Base-by-base conservation (phyloP, 306 rosid species). In the Canavalia ensiformis region DNA sequence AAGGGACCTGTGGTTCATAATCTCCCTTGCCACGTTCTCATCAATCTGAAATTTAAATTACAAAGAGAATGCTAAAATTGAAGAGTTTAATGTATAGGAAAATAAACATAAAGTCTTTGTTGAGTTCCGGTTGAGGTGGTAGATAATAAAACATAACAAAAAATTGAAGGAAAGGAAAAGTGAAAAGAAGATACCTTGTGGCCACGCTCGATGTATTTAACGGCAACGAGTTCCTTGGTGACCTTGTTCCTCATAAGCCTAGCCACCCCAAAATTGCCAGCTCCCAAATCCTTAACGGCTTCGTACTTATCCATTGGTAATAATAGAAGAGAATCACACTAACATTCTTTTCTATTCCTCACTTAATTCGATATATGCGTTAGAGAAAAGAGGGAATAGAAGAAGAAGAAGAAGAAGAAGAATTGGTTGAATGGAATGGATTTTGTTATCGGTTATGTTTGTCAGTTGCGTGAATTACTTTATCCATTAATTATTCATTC, bases 151-250 rank as follows among this genome's bases (percentile, higher is more conserved):
- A 18, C 25, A 18, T 18, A 18, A 18, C 25, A 18, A 18, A 18
- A 18, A 18, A 18, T 39, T 63, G 6, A 25, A 39, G 28, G 41
- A 10, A 37, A 75, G 67, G 9, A 34, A n/a, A 1, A 12, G 7
- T 29, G 3, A 37, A 42, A 29, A 33, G 6, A 72, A 35, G 6
- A 10, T 79, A 91, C 94, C 95, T 87, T 91, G 31, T 8, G 84
- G 62, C 95, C 95, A 62, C 95, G 91, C 62, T 91, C 95, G 82
- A 91, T 91, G 87, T 89, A 91, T 86, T 91, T 91, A 93, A 89
- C 86, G 80, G 95, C 95, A 59, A 91, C 95, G 49, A 91, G 95
- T 74, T 89, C 95, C 87, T 89, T 89, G 68, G 93, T 91, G 56
- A 89, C 95, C 86, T 91, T 91, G 74, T 89, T 85, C 54, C 95